Evolutionary conservation across 192 early-diverging fungal species (phyloP).

Genomic region (Mortierella alpina): DNA sequence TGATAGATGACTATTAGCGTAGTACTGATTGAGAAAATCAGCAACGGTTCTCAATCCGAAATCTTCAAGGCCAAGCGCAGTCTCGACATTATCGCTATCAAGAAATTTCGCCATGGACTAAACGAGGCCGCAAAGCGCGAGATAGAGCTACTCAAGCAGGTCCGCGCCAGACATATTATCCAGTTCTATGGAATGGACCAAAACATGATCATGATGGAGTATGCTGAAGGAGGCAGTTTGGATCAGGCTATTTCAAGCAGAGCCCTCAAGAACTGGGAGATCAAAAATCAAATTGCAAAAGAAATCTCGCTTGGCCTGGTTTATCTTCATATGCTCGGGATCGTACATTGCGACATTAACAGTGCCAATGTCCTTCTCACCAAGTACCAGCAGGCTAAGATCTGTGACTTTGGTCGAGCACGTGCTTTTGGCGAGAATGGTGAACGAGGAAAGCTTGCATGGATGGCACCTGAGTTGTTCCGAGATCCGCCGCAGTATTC

Average conservation of each 20-base stretch:
- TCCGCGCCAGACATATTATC: conserved; percentile 10
- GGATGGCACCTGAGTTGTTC: conserved; percentile 19
- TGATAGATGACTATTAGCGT: background rate
- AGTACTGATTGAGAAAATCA: conserved; percentile 8
- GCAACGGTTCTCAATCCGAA: background rate
- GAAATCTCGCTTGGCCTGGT: conserved; percentile 24
- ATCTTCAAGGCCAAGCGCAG: background rate
- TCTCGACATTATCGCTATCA: conserved; percentile 2
- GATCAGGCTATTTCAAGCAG: background rate
- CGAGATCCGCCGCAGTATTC: conserved; percentile 10
- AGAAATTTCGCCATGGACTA: background rate
- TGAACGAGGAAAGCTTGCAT: background rate
- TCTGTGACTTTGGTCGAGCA: conserved; percentile 23
- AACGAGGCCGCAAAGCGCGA: background rate
- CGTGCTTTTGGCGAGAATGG: background rate
- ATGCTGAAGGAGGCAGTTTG: conserved; percentile 8
- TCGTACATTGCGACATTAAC: conserved; percentile 43
- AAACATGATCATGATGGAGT: conserved; percentile 17
- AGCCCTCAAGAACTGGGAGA: background rate
- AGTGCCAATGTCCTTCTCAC: conserved; percentile 22
- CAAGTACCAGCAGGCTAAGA: conserved; percentile 13
- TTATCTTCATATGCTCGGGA: conserved; percentile 20
- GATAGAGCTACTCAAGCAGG: background rate
- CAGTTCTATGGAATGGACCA: conserved; percentile 1
- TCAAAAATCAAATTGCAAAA: background rate